Conservation (phyloP, 2,329 filamentous ascomycete species). For the Whalleya microplaca region DNA sequence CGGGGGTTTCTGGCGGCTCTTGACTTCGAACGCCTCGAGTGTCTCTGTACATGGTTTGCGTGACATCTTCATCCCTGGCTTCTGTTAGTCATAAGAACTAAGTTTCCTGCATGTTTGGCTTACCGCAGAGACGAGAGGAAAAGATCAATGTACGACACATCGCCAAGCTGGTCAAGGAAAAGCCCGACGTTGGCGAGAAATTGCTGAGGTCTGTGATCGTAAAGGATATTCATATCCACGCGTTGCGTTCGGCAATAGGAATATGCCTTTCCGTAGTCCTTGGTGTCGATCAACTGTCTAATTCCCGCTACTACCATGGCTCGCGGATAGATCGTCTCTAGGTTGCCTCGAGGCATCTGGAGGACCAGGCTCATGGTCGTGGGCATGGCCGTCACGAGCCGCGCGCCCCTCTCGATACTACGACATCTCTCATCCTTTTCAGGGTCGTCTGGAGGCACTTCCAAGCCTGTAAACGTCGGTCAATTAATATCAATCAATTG, state of each 20-base stretch:
- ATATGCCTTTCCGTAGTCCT: conserved; percentile 84
- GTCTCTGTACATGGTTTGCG: conserved; percentile 90
- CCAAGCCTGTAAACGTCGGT: conserved; percentile 63
- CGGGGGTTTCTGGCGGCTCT: conserved; percentile 18
- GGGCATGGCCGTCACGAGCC: conserved; percentile 86
- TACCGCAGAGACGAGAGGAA: conserved; percentile 86
- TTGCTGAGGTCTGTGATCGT: conserved; percentile 86
- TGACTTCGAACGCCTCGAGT: conserved; percentile 59
- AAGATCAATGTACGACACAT: conserved; percentile 81
- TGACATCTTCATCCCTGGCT: conserved; percentile 82
- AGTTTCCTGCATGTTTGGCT: conserved; percentile 27
- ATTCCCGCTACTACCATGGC: conserved; percentile 93
- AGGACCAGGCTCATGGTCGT: conserved; percentile 83
- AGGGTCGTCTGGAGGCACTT: conserved; percentile 84
- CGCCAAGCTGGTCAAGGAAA: conserved; percentile 84
- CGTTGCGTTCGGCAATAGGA: conserved; percentile 87
- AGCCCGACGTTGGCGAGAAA: conserved; percentile 76
- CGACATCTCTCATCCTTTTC: conserved; percentile 91
- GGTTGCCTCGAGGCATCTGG: conserved; percentile 94
- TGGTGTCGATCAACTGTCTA: conserved; percentile 75
- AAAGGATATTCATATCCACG: conserved; percentile 97
- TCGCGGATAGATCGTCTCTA: conserved; percentile 92
- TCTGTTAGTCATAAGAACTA: conserved; percentile 33
- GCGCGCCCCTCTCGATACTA: conserved; percentile 86
- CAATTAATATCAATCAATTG: conserved; percentile 27